Evolutionary conservation across 176 grass and related monocot species (phyloP).

Genomic region (Microstegium vimineum): DNA sequence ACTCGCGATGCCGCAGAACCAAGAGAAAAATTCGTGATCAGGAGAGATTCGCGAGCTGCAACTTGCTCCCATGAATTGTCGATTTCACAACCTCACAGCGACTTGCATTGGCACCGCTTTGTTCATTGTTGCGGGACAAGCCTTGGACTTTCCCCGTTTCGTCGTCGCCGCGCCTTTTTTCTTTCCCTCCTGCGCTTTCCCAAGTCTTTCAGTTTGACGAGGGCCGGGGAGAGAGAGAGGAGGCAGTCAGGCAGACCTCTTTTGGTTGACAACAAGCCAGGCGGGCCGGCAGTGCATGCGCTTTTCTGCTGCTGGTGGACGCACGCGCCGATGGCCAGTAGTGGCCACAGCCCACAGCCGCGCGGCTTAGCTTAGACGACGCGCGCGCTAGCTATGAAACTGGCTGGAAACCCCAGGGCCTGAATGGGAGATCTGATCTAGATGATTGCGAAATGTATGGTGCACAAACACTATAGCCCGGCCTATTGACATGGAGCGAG

Average conservation of each 20-base stretch:
- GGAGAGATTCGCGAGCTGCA: slow-evolving; percentile 44
- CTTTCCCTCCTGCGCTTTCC: neutral
- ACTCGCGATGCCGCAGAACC: neutral
- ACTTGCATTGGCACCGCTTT: slow-evolving; percentile 29
- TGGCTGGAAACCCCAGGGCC: neutral
- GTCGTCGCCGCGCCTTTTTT: neutral
- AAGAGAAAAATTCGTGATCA: slow-evolving; percentile 27
- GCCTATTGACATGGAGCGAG: slow-evolving; percentile 23
- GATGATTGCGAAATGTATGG: slow-evolving; percentile 54
- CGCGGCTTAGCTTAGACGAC: neutral
- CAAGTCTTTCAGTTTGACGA: slow-evolving; percentile 15
- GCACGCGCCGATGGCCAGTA: neutral
- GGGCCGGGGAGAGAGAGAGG: neutral
- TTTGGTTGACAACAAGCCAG: slow-evolving; percentile 25
- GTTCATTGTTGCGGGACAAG: slow-evolving; percentile 36
- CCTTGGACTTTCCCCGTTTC: slow-evolving; percentile 34
- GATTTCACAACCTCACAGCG: slow-evolving; percentile 36
- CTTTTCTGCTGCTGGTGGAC: slow-evolving; percentile 31
- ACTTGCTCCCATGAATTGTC: slow-evolving; percentile 47
- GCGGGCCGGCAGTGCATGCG: neutral
- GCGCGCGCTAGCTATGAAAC: neutral
- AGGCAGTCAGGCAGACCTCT: slow-evolving; percentile 13
- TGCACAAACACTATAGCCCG: slow-evolving; percentile 36
- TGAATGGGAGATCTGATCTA: slow-evolving; percentile 21
- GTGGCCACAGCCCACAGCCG: no score